A percentile compares a stretch with the other conserved stretches of the same genome.
Evolutionary conservation across 2,329 filamentous ascomycete species (phyloP).

Genomic region (Trematosphaeria pertusa): DNA sequence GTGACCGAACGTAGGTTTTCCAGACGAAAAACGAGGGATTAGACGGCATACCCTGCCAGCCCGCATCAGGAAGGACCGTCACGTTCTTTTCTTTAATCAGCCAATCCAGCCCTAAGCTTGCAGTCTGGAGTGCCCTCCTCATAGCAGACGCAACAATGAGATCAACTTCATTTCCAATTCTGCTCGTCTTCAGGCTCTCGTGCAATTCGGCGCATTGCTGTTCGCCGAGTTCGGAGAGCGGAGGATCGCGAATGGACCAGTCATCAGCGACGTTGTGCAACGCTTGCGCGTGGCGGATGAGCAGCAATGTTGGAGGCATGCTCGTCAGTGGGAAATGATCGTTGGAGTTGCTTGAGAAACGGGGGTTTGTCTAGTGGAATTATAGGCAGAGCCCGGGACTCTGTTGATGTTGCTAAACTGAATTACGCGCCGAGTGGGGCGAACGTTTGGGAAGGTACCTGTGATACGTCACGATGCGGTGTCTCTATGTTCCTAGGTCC

Average conservation of each 20-base stretch:
- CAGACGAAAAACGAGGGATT: too few species aligned
- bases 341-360: too few species aligned
- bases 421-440: background rate
- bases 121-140: slow-evolving; percentile 70
- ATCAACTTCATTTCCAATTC: slow-evolving; percentile 55
- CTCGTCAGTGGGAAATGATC: slow-evolving; percentile 3
- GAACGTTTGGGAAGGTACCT: background rate
- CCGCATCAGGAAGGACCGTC: slow-evolving; percentile 63
- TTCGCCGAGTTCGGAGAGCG: slow-evolving; percentile 50
- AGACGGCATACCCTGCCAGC: slow-evolving; percentile 70
- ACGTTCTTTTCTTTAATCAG: slow-evolving; percentile 58
- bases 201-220: slow-evolving; percentile 51
- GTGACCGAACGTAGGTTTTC: too few species aligned
- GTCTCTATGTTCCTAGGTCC: too few species aligned
- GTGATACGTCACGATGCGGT: background rate
- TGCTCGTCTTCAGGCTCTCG: slow-evolving; percentile 43
- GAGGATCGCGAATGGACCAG: slow-evolving; percentile 52
- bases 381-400: too few species aligned
- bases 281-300: slow-evolving; percentile 55
- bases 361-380: too few species aligned
- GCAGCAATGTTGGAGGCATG: slow-evolving; percentile 55
- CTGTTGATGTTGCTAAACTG: too few species aligned
- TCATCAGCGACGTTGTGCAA: slow-evolving; percentile 53
- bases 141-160: slow-evolving; percentile 70
- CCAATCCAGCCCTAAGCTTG: slow-evolving; percentile 64